Percentiles rank a stretch among this genome's conserved stretches.
Evolutionary conservation across 2,329 filamentous ascomycete species (phyloP).

Genomic region (Penicillium sp.): DNA sequence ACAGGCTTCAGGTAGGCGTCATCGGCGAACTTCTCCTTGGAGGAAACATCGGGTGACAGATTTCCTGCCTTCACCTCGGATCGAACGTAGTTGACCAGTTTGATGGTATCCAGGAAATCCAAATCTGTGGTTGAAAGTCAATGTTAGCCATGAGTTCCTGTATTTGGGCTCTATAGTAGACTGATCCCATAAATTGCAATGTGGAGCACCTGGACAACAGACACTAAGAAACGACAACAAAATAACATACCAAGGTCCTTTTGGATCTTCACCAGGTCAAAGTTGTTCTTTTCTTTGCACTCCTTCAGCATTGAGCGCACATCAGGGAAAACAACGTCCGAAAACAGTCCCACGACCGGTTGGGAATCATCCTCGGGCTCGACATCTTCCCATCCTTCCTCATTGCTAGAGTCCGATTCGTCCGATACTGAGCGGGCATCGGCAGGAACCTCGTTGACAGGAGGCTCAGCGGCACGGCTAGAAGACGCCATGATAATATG

Average conservation of each 20-base stretch:
- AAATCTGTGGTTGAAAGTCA: conserved; percentile 55
- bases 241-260: conserved; percentile 55
- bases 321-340: conserved; percentile 69
- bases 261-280: conserved; percentile 69
- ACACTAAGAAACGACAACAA: conserved; percentile 10
- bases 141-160: conserved; percentile 19
- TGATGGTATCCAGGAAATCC: conserved; percentile 76
- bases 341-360: conserved; percentile 71
- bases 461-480: conserved; percentile 27
- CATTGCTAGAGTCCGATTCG: conserved; percentile 55
- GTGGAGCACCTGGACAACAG: neutral
- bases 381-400: conserved; percentile 63
- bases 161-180: conserved; percentile 19
- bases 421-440: conserved; percentile 43
- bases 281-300: conserved; percentile 68
- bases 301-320: conserved; percentile 70
- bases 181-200: neutral
- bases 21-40: conserved; percentile 69
- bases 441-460: conserved; percentile 32
- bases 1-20: conserved; percentile 84
- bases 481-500: conserved; percentile 39
- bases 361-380: conserved; percentile 69
- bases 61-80: conserved; percentile 56
- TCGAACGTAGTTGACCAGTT: conserved; percentile 72
- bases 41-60: conserved; percentile 62